Evolutionary conservation across 2,329 filamentous ascomycete genomes (phyloP), one percentile per base, ranked within the genome.

Genomic region (Verticillium nonalfalfae): DNA sequence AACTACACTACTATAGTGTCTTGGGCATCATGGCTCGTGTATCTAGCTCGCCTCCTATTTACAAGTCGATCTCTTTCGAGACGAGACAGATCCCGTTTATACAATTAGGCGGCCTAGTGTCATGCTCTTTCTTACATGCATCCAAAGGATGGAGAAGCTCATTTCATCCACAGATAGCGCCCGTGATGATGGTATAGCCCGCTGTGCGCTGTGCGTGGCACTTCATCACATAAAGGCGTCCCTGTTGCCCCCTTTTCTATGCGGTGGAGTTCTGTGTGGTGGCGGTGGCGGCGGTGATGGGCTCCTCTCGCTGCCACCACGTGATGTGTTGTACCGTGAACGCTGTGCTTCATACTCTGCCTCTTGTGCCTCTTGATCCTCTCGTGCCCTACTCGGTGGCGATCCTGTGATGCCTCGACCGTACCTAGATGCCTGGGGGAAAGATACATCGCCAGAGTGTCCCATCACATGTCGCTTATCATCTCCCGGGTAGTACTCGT

Each of bases 361-460:
- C 56, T 66, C 66, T 36, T 69, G 45, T 18, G 45, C 33, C 39
- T 35, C 31, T 9, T 34, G 38, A 10, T 72, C 71, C n/a, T 71
- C 68, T 57, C 68, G 72, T 10, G 68, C 69, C 38, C 68, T 68
- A 57, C 72, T 66, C 4, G 75, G 72, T 52, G 74, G 70, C 7
- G 59, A 57, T 13, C 56, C 38, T 40, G 70, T 80, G 59, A 80
- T 78, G 11, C 75, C 76, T 31, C 76, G 75, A 1, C 78, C 78
- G 45, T 80, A 79, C 18, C 71, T 71, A 33, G 65, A 71, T 6
- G 63, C 56, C 40, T 70, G 71, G 15, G 64, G 61, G 11, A 64
- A 61, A 33, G 58, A 35, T 15, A 55, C 21, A 7, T 26, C n/a
- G 57, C 21, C 21, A 15, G 6, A 38, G 9, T 33, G 7, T 40